Evolutionary conservation across 2,329 filamentous ascomycete species (phyloP), one percentile per base, ranked within the genome.

Genomic region (Trichoderma semiorbis): DNA sequence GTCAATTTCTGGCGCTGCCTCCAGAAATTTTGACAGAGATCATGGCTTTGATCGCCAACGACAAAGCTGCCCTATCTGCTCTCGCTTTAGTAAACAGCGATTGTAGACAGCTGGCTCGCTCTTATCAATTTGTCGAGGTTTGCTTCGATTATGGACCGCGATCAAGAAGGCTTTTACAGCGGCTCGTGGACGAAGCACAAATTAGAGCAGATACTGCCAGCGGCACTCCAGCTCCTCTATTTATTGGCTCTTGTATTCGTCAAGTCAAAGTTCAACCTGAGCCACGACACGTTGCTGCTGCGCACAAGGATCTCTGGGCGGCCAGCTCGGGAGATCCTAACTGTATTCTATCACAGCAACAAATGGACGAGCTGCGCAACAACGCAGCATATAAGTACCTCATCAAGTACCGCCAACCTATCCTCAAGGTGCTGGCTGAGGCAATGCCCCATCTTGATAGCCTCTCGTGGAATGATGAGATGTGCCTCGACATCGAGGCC

Each of bases 21-120:
- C 30, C n/a, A 11, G 73, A 75, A 47, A 72, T 74, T 24, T 21
- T 75, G 5, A 61, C 50, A 16, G 36, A 65, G 1, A 58, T 75
- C 5, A 55, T 71, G 47, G 39, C 55, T 36, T 68, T 74, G 2
- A n/a, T 75, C n/a, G 62, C 57, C 16, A 65, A 74, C 7, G 73
- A 72, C 8, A 72, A 73, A 65, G n/a, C 50, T 1, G 24, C 71
- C 39, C 61, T 75, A 24, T 67, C 72, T 21, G 55, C 72, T 16
- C 68, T 75, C 32, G 72, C 74, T 34, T 43, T 74, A 18, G 74
- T 73, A 32, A 76, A 74, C 26, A 76, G 73, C 21, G 73, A 75
- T 3, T 76, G 71, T n/a, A 53, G 43, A 1, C 71, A 68, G 47
- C 72, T 76, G 1, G 72, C 72, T 12, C 69, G 62, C 12, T 73